Conservation (phyloP, 1,284 basidiomycete species). For the Fomitopsis schrenkii region DNA sequence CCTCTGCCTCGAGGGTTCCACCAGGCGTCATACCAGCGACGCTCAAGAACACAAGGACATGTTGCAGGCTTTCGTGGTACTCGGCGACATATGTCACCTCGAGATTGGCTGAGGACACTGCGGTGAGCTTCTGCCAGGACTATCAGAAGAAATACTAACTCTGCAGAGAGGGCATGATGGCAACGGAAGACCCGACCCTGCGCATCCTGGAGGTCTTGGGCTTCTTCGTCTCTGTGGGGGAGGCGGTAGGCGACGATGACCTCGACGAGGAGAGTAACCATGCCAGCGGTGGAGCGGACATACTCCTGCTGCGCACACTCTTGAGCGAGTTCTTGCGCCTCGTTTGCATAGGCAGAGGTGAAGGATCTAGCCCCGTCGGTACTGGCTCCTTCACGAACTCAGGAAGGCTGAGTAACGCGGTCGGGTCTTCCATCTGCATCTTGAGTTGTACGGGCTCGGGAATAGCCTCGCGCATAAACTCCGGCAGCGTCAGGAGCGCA, state of each 20-base stretch:
- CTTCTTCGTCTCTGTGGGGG: conserved; percentile 11
- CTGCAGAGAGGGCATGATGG: conserved; percentile 15
- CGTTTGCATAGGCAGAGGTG: conserved; percentile 25
- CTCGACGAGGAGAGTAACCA: conserved; percentile 48
- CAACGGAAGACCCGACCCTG: conserved; percentile 26
- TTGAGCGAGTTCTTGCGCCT: conserved; percentile 25
- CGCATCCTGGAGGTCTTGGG: conserved; percentile 19
- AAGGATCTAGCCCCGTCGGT: conserved; percentile 23
- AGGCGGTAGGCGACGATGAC: conserved; percentile 14
- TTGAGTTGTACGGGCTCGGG: conserved; percentile 25
- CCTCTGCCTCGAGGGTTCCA: conserved; percentile 56
- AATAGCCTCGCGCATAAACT: conserved; percentile 60
- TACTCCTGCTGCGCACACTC: conserved; percentile 49
- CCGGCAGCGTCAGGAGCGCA: conserved; percentile 54
- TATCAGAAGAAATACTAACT: conserved; percentile 9
- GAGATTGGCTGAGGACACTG: conserved; percentile 26
- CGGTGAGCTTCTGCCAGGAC: not conserved
- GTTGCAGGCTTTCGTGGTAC: conserved; percentile 77
- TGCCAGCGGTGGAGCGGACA: conserved; percentile 67
- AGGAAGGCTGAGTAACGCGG: conserved; percentile 51
- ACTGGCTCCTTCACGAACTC: conserved; percentile 50
- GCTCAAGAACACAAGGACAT: conserved; percentile 66
- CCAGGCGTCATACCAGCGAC: conserved; percentile 43
- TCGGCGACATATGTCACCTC: conserved; percentile 76
- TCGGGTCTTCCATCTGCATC: conserved; percentile 37